A percentile compares a stretch with the other conserved stretches of the same genome.
These are phyloP conservation scores for Dunaliella primolecta DNA, from an alignment of 139 green algal genomes.

Conservation along the genomic window DNA sequence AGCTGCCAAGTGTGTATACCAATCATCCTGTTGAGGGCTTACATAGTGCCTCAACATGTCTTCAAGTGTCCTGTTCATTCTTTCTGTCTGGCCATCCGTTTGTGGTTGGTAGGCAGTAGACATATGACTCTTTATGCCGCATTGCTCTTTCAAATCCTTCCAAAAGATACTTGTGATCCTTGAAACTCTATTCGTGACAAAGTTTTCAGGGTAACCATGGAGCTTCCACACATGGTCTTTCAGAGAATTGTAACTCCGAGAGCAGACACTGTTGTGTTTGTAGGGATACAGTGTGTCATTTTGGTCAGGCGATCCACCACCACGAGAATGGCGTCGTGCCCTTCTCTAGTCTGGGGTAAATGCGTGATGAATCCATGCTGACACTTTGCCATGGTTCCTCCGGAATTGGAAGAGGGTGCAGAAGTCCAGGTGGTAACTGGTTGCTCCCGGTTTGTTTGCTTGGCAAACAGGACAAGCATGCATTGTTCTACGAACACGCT, in stretches of 20 bases:
- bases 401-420: constrained; percentile 28
- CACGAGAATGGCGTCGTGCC: too few species aligned
- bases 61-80: too few species aligned
- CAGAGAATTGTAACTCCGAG: constrained; percentile 32
- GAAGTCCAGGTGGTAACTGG: too few species aligned
- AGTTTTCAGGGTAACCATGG: constrained; percentile 38
- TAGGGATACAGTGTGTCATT: too few species aligned
- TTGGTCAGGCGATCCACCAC: too few species aligned
- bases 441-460: constrained; percentile 28
- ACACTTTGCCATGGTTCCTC: constrained; percentile 20
- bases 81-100: too few species aligned
- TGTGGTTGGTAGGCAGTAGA: constrained; percentile 55
- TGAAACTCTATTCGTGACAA: constrained; percentile 34
- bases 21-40: too few species aligned
- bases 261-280: not conserved
- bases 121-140: constrained; percentile 37
- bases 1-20: too few species aligned
- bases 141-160: constrained; percentile 26
- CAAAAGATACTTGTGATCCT: constrained; percentile 34
- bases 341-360: constrained; percentile 20
- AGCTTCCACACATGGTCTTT: constrained; percentile 20
- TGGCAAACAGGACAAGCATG: constrained; percentile 31
- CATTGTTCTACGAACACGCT: constrained; percentile 9
- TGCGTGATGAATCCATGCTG: constrained; percentile 30
- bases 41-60: too few species aligned